These are phyloP conservation scores for Debaryomyces nepalensis DNA, from an alignment of 1,139 yeast species.

Conservation along the genomic window DNA sequence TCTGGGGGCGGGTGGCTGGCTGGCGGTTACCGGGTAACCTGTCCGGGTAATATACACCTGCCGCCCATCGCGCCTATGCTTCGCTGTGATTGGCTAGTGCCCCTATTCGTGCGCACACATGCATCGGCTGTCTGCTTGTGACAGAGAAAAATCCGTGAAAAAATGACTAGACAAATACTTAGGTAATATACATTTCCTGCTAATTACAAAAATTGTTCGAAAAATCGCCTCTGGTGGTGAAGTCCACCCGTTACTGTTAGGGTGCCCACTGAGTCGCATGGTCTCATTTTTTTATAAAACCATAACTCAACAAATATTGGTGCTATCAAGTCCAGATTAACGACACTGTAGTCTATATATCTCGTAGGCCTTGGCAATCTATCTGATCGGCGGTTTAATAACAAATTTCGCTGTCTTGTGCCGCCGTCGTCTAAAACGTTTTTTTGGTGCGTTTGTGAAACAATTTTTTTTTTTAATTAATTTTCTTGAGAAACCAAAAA, in stretches of 20 bases:
- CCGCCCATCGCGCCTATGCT: background rate
- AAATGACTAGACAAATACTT: constrained; percentile 8
- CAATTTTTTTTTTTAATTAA: constrained; percentile 3
- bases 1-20: background rate
- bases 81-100: constrained; percentile 8
- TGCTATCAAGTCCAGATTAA: background rate
- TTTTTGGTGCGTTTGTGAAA: constrained; percentile 1
- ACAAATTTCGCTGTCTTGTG: background rate
- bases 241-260: background rate
- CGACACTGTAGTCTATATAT: background rate
- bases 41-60: background rate
- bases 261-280: background rate
- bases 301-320: background rate
- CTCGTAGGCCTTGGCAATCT: background rate
- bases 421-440: background rate
- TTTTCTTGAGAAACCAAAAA: constrained; percentile 1
- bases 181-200: constrained; percentile 10
- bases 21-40: background rate
- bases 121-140: background rate
- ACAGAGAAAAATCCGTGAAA: background rate
- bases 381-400: background rate
- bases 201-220: constrained; percentile 1
- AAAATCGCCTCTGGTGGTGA: background rate
- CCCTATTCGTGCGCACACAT: constrained; percentile 1
- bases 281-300: background rate